Evolutionary conservation across 225 moss, liverwort and hornwort genomes (phyloP).

Genomic region (Polytrichum commune): DNA sequence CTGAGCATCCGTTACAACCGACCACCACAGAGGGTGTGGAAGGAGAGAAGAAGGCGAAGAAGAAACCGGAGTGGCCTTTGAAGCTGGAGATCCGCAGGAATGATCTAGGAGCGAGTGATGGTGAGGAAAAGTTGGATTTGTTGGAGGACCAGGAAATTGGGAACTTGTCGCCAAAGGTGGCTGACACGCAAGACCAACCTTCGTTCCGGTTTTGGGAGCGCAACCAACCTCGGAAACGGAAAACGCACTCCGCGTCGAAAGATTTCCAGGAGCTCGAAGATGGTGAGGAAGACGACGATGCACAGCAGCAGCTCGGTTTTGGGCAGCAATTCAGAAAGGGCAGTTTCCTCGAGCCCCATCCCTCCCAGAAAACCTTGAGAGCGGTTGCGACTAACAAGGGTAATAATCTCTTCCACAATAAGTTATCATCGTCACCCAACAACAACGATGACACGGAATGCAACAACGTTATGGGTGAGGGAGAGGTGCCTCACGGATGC

Average conservation of each 20-base stretch:
- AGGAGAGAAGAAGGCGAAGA: neutral
- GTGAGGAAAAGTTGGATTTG: neutral
- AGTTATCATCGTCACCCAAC: too few relatives aligned
- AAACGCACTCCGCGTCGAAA: neutral
- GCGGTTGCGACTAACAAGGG: neutral
- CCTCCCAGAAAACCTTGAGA: too few relatives aligned
- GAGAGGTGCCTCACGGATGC: neutral
- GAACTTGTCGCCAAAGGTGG: constrained; percentile 5
- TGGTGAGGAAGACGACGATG: neutral
- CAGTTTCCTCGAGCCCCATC: too few relatives aligned
- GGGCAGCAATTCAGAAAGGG: neutral
- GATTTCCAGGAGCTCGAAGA: constrained; percentile 2
- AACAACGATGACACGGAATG: too few relatives aligned
- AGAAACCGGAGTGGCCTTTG: neutral
- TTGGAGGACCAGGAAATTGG: constrained; percentile 5
- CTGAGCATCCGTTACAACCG: neutral
- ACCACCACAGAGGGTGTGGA: neutral
- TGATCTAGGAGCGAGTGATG: neutral
- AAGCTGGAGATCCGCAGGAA: neutral
- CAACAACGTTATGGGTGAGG: neutral
- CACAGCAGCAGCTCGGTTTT: neutral
- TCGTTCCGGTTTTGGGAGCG: constrained; percentile 8
- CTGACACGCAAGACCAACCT: constrained; percentile 4
- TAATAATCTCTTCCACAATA: too few relatives aligned
- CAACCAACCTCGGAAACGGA: neutral